Conservation (phyloP, 164 flowering plant genomes). For the Taxillus chinensis region DNA sequence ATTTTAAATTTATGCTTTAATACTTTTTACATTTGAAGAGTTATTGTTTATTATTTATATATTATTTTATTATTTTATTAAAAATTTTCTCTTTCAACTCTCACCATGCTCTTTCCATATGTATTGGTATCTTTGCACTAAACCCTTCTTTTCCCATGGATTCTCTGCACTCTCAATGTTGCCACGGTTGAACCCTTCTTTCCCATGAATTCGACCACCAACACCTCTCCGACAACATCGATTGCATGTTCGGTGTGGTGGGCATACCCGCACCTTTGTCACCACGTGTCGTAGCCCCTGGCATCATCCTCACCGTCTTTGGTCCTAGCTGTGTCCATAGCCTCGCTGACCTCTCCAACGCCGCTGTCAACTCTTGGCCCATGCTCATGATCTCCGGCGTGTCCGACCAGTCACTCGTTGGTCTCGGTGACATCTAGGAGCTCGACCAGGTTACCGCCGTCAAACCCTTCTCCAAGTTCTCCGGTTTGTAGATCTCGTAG, state of each 20-base stretch:
- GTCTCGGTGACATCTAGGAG: constrained; percentile 92
- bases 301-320: constrained; percentile 85
- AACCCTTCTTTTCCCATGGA: no score
- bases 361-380: constrained; percentile 70
- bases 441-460: constrained; percentile 83
- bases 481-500: no score
- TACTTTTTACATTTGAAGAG: no score
- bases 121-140: no score
- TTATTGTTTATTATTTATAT: no score
- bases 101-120: no score
- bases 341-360: constrained; percentile 85
- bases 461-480: constrained; percentile 61
- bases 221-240: constrained; percentile 59
- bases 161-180: no score
- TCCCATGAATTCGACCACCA: no score
- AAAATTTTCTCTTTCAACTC: no score
- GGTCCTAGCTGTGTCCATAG: constrained; percentile 99
- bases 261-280: constrained; percentile 92
- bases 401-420: constrained; percentile 62
- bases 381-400: constrained; percentile 92
- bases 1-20: no score
- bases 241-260: constrained; percentile 86
- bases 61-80: no score
- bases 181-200: no score
- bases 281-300: constrained; percentile 80